Base-by-base conservation (phyloP, 1,284 basidiomycete genomes). In the Moniliella sp. region DNA sequence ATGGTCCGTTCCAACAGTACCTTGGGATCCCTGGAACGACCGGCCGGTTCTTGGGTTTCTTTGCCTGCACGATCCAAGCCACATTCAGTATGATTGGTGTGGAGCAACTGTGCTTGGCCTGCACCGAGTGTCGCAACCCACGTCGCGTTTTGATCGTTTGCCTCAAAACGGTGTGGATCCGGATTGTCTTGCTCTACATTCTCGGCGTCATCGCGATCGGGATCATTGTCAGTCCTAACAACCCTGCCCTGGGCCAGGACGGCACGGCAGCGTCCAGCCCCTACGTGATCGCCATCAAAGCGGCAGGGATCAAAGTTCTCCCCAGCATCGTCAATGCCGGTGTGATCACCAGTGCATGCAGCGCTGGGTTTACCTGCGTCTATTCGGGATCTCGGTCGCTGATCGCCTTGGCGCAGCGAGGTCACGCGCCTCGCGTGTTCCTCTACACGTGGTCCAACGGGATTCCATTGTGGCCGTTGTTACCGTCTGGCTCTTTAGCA, bases 61-160 rank as follows among this genome's bases (percentile, higher is more conserved):
- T 50, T 34, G 37, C 33, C 3, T 47, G 61, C 2, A 48, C 61
- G 18, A 53, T 62, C 15, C 51, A 63, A 28, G 78, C 79, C 5
- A 78, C 78, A 1, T 84, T 84, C 66, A 76, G 75, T 8, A 83
- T 74, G 65, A 78, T 31, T 71, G 73, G 28, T 30, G 81, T 79
- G 5, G 82, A 86, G 60, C 76, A 84, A 41, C 76, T 84, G 26
- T 80, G 78, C 21, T 74, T 83, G 61, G 68, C 80, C 34, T 78
- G 78, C 21, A 63, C 73, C 19, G 78, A 81, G 48, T 57, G 62
- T 18, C 50, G 51, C 34, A 61, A 64, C 50, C 65, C 65, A 2
- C 52, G 62, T 27, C 43, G 42, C 34, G 48, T 54, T 12, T 42
- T 56, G 9, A 46, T 50, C 25, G 43, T 35, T 17, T 50, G 48